Percentiles rank a stretch among this genome's conserved stretches.
Conservation (phyloP, 768 basidiomycete genomes). For the Hebeloma cylindrosporum region DNA sequence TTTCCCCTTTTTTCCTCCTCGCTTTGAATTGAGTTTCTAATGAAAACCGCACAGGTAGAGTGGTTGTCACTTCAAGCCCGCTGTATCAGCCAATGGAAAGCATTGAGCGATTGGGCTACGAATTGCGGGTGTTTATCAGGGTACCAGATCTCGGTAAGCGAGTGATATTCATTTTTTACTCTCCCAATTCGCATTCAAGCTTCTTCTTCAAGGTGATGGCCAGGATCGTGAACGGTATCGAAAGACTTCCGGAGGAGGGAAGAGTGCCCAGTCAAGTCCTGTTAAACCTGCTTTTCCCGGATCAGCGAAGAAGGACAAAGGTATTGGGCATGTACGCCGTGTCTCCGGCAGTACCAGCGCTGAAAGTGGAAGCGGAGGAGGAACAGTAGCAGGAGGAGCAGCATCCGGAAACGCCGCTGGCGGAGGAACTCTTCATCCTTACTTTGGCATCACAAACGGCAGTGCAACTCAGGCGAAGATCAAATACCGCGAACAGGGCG, state of each 20-base stretch:
- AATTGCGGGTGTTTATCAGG: constrained; percentile 65
- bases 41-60: constrained; percentile 57
- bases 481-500: constrained; percentile 86
- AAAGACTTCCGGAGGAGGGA: constrained; percentile 17
- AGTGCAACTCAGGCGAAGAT: constrained; percentile 36
- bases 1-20: background rate
- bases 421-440: constrained; percentile 13
- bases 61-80: constrained; percentile 80
- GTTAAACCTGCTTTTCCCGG: constrained; percentile 6
- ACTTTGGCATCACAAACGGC: constrained; percentile 16
- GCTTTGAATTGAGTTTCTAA: background rate
- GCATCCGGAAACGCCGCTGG: constrained; percentile 17
- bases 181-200: background rate
- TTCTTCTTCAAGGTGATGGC: constrained; percentile 41
- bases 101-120: constrained; percentile 72
- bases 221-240: constrained; percentile 49
- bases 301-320: constrained; percentile 12
- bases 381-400: no score
- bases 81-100: constrained; percentile 80
- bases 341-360: constrained; percentile 27
- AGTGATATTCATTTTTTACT: background rate
- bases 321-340: constrained; percentile 21
- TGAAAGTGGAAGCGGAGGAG: constrained; percentile 29
- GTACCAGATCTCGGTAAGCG: constrained; percentile 61
- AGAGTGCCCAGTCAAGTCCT: constrained; percentile 19